Evolutionary conservation across 2,329 filamentous ascomycete species (phyloP), one percentile per base, ranked within the genome.

Genomic region (Arthrinium phaeospermum): DNA sequence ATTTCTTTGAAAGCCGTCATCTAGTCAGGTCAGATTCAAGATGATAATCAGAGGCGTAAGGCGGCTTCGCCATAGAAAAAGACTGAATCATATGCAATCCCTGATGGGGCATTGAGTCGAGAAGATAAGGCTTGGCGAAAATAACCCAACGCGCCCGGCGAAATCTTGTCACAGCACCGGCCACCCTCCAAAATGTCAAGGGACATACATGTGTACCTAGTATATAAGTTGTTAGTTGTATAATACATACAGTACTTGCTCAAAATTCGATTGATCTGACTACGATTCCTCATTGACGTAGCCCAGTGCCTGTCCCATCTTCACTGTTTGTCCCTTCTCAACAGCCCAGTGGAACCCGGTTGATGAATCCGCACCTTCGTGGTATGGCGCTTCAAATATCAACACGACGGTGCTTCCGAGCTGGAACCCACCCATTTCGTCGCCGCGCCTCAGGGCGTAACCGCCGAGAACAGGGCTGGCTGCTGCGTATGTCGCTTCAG

Each of bases 361-460:
- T 72, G 87, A 89, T 71, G 88, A 84, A 70, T 87, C 85, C 0
- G 86, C 86, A 72, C 86, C 86, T 81, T 89, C 91, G 1, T 91
- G 89, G 71, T 91, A 90, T 0, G 96, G 96, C 16, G 96, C 96
- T 84, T 99, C 97, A 80, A 99, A 99, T 0, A 99, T 95, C 70
- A 99, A 86, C 51, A 99, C 96, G 76, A 99, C 92, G 0, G 96
- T 98, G 81, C 94, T 98, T 27, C 96, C 96, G 4, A 99, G 87
- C 85, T 97, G 94, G 84, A 99, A 99, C 0, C 96, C 97, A 71
- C 96, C 96, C 95, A 99, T 98, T 83, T 99, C 96, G 80, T 98
- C 96, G 47, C 96, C 96, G 64, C 93, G 89, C 75, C 92, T 90
- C 71, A 99, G 85, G 1, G 96, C 93, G 80, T 98, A 91, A 2